Percentiles rank a stretch among this genome's conserved stretches.
These are phyloP conservation scores for Trichosporon faecale DNA, from an alignment of 1,284 basidiomycete species.

Conservation along the genomic window DNA sequence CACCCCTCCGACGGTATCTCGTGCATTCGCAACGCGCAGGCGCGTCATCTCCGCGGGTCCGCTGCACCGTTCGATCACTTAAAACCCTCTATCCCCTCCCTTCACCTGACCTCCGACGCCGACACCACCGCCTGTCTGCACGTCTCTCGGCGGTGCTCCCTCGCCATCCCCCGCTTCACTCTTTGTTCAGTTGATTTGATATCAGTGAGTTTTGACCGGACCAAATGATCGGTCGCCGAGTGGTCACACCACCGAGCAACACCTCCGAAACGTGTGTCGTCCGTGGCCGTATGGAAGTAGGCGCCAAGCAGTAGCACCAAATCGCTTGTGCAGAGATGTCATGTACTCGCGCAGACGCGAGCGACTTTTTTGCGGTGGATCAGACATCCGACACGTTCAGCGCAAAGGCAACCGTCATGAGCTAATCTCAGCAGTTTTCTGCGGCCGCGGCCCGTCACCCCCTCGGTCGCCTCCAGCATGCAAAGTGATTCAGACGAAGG, in stretches of 20 bases:
- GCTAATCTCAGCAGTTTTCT: not conserved
- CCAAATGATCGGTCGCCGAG: not conserved
- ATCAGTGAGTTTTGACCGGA: not conserved
- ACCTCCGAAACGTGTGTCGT: not conserved
- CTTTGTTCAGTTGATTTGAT: not conserved
- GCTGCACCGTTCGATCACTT: not conserved
- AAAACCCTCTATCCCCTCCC: not conserved
- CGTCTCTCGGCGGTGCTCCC: not conserved
- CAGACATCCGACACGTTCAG: not conserved
- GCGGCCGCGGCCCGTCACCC: not conserved
- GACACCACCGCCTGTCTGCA: not conserved
- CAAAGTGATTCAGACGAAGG: constrained; percentile 4
- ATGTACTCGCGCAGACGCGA: not conserved
- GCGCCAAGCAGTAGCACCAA: not conserved
- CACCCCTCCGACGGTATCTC: constrained; percentile 9
- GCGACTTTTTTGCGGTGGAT: not conserved
- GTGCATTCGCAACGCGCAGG: constrained; percentile 9
- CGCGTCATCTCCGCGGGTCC: constrained; percentile 4
- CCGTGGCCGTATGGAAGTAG: not conserved
- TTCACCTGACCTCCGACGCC: not conserved
- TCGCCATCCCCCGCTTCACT: not conserved
- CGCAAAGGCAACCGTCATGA: not conserved
- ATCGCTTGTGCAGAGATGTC: not conserved
- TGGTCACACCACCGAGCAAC: not conserved
- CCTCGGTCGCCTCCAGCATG: not conserved